Base-by-base conservation (phyloP, 225 moss, liverwort and hornwort species). In the Physcomitrium patens region DNA sequence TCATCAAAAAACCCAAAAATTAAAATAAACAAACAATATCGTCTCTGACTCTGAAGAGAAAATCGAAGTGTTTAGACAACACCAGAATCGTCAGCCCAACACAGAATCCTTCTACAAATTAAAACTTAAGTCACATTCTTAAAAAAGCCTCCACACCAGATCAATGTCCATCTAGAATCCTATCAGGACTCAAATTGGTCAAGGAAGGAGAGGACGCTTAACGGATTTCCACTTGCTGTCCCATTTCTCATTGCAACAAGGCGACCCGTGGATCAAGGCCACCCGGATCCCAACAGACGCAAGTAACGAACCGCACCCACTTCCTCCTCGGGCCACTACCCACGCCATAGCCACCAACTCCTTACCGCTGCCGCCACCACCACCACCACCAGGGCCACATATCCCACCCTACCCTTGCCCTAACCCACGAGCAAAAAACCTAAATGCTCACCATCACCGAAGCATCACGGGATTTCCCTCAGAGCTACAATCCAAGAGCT, bases 181-280 rank as follows among this genome's bases (percentile, higher is more conserved):
- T n/a, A 12, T 24, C 55, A 8, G 45, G 13, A 14, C 14, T 4
- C 0, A 26, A 66, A 60, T 28, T 62, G 2, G 7, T 16, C 60
- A 44, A 69, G 27, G 19, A 22, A 4, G 13, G 24, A 28, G 43
- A 69, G 37, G 47, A 63, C 65, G 22, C 80, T 79, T 78, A 69
- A 88, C 85, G 54, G 88, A 83, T 83, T 88, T 88, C 88, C 88
- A 85, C 60, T 88, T 88, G 80, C 22, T 74, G 73, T 85, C 74
- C 88, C 83, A 83, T 43, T 88, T 88, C 74, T 83, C 81, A 50
- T 71, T 57, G 73, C 76, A 60, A 68, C 68, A 57, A 37, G 78
- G 43, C 23, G 85, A 83, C 43, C 63, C 73, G 22, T 83, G 85
- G 13, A 88, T 75, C 46, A 22, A 59, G 17, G 83, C 78, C 37